A percentile compares a stretch with the other conserved stretches of the same genome.
These are phyloP conservation scores for Salix koriyanagi DNA, from an alignment of 345 rosid species.

Conservation along the genomic window DNA sequence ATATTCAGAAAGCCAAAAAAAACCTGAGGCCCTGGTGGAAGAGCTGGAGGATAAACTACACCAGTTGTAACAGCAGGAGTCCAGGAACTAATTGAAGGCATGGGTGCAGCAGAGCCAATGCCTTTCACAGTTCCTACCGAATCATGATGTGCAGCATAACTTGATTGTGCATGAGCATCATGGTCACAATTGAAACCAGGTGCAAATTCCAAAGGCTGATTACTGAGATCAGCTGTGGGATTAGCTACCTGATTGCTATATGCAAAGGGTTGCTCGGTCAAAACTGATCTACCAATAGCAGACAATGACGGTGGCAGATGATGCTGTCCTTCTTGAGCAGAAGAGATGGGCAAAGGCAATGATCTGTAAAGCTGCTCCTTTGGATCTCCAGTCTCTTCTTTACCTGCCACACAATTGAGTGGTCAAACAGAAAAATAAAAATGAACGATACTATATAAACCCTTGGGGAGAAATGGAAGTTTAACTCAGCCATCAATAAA, in stretches of 20 bases:
- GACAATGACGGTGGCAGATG: slow-evolving; percentile 39
- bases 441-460: not conserved
- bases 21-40: slow-evolving; percentile 59
- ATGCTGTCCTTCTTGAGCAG: slow-evolving; percentile 44
- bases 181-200: slow-evolving; percentile 48
- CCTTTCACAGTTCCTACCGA: slow-evolving; percentile 35
- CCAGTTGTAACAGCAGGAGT: slow-evolving; percentile 47
- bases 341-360: slow-evolving; percentile 34
- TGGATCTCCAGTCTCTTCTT: slow-evolving; percentile 30
- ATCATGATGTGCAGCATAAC: slow-evolving; percentile 46
- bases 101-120: slow-evolving; percentile 26
- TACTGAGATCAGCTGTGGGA: slow-evolving; percentile 44
- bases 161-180: slow-evolving; percentile 40
- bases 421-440: slow-evolving; percentile 23
- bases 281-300: slow-evolving; percentile 40
- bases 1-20: slow-evolving; percentile 14
- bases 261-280: slow-evolving; percentile 41
- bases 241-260: slow-evolving; percentile 57
- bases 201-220: slow-evolving; percentile 68
- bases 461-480: not conserved
- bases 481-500: slow-evolving; percentile 5
- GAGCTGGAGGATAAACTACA: slow-evolving; percentile 52
- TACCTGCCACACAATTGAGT: slow-evolving; percentile 36
- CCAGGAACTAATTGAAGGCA: slow-evolving; percentile 54
- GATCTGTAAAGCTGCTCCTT: slow-evolving; percentile 34